Evolutionary conservation across 2,329 filamentous ascomycete genomes (phyloP), one percentile per base, ranked within the genome.

Genomic region (Talaromyces atroroseus): DNA sequence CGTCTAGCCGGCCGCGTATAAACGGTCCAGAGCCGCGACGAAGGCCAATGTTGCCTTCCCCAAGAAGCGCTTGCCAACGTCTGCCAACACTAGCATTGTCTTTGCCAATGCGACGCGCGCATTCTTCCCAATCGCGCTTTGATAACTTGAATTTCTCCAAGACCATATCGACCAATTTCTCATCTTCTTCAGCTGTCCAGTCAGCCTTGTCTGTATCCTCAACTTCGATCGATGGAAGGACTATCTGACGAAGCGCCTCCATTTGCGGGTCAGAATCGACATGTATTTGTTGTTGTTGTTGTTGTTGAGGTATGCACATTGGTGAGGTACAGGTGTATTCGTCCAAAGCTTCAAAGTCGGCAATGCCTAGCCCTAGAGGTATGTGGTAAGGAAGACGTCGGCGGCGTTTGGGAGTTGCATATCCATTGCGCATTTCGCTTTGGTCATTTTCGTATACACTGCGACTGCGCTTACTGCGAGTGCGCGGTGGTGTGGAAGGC

Each of bases 351-450:
- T 74, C 72, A 58, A 78, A 78, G 58, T 78, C 76, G 18, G 71
- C 67, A 12, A 65, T 68, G 8, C 69, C 68, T 8, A 79, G 65
- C 18, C 76, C 76, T 3, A 76, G 63, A 0, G 76, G 76, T 34
- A 79, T 62, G n/a, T 76, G 66, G 36, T 71, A 70, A 1, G 76
- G 76, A 11, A 70, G 63, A 23, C 72, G 67, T 18, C 75, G 68
- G 40, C 64, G 70, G 59, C 76, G 72, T 62, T 79, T 79, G 4
- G 76, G 76, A 11, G 76, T 79, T 3, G 72, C 71, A 56, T 71
- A 69, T 38, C 63, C 65, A 29, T 49, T 34, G 40, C 61, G 60
- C 34, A 42, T 58, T 53, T 65, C 58, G 18, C 56, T 52, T 12
- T 63, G 54, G 20, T 60, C 52, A 26, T 66, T 66, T 54, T 68